A percentile compares a stretch with the other conserved stretches of the same genome.
Conservation (phyloP, 257 asterid species). For the Rubia yunnanensis region DNA sequence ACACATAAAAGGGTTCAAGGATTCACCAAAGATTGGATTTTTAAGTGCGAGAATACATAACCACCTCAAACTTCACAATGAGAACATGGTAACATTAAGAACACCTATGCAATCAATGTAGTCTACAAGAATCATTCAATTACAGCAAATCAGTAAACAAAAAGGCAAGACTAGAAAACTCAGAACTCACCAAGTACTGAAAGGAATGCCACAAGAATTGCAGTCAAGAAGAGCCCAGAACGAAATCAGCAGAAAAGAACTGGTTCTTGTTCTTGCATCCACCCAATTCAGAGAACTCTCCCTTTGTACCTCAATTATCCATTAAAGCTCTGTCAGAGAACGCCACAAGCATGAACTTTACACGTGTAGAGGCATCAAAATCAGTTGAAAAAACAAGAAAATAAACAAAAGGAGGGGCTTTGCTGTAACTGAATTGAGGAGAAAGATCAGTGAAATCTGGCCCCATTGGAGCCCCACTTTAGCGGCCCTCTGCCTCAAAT, state of each 20-base stretch:
- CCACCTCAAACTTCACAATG: background rate
- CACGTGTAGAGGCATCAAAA: constrained; percentile 47
- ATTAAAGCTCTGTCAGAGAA: constrained; percentile 31
- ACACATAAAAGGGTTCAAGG: background rate
- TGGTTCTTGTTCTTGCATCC: background rate
- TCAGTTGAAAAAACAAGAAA: constrained; percentile 28
- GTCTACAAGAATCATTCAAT: background rate
- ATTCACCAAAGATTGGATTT: constrained; percentile 1
- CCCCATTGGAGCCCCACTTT: constrained; percentile 40
- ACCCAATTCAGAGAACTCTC: background rate
- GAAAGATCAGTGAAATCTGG: constrained; percentile 24
- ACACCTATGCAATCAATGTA: background rate
- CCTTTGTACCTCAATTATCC: constrained; percentile 25
- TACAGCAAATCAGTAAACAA: background rate
- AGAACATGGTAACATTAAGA: background rate
- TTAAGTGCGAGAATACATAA: background rate
- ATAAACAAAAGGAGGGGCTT: constrained; percentile 3
- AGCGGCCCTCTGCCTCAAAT: constrained; percentile 9
- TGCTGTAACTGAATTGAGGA: constrained; percentile 28
- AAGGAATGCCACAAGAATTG: constrained; percentile 8
- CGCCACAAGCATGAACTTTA: constrained; percentile 46
- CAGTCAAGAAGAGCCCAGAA: constrained; percentile 2
- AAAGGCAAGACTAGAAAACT: background rate
- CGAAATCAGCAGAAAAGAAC: constrained; percentile 18
- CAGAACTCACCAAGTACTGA: background rate